Base-by-base conservation (phyloP, 495 filamentous ascomycete species). In the Copromyces sp. region DNA sequence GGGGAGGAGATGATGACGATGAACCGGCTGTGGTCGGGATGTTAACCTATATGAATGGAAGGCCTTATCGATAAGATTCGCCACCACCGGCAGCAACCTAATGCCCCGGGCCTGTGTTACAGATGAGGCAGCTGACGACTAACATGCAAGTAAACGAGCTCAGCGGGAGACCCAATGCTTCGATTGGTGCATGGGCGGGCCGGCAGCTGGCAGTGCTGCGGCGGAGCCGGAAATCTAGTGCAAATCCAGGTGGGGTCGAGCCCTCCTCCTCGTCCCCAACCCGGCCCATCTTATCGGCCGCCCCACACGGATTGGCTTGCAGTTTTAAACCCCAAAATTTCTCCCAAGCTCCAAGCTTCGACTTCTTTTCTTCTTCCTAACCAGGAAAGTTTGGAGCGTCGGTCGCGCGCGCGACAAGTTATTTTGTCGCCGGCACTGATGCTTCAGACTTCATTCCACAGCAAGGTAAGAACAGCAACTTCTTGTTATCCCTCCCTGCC, bases 381-480 rank as follows among this genome's bases (percentile, higher is more conserved):
- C 71, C 69, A 68, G 29, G 47, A 69, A 69, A 69, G 65, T 39
- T 39, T 59, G 69, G 69, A 38, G 32, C 70, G 65, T 69, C 72
- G 59, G 38, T 39, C 73, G n/a, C 47, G n/a, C 11, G 39, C 74
- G 53, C 53, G 53, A 17, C 53, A 65, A 20, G 53, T 35, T 65
- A 35, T 35, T 65, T 17, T 35, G 53, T 65, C 53, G 29, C 39
- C 35, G 40, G 44, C 3, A n/a, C 38, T 16, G 11, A 35, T 69
- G 74, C 75, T 78, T 82, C 40, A 72, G 69, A 59, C 45, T 81
- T 83, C 81, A 80, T 77, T 71, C 68, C 74, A 35, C 29, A 7
- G 29, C 29, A 35, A 35, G 29, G 53, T 65, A 65, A 65, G 53
- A 11, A 59, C 14, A 17, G 73, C 71, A 70, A 75, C 74, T 71